phyloP scores from a whole-genome alignment of 176 grass and related monocot species.

The Juncus effusus region DNA sequence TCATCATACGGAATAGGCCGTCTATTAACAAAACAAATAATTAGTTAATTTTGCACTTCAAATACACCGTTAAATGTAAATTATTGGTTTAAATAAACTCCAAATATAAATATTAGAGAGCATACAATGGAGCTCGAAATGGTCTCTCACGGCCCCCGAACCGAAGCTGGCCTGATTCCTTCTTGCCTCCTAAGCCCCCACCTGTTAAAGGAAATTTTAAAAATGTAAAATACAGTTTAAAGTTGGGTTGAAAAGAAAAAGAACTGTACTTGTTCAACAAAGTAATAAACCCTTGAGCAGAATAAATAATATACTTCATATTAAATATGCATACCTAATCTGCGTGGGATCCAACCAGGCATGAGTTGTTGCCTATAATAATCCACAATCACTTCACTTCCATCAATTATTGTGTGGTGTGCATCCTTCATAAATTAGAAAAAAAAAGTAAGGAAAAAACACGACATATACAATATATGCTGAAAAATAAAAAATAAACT shows the following conservation, averaged over 20 bases:
- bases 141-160: conserved; percentile 96
- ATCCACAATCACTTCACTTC: conserved; percentile 87
- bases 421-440: conserved; percentile 51
- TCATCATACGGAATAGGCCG: conserved; percentile 79
- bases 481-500: not conserved
- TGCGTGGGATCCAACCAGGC: conserved; percentile 93
- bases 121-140: conserved; percentile 93
- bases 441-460: conserved; percentile 1
- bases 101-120: conserved; percentile 7
- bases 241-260: conserved; percentile 7
- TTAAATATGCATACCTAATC: conserved; percentile 52
- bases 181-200: conserved; percentile 85
- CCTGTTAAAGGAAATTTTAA: conserved; percentile 37
- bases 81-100: not conserved
- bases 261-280: not conserved
- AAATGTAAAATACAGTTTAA: conserved; percentile 1
- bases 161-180: conserved; percentile 96
- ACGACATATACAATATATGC: not conserved
- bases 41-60: conserved; percentile 1
- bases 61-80: not conserved
- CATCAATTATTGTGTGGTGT: conserved; percentile 75
- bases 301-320: not conserved
- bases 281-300: not conserved
- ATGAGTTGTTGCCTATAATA: conserved; percentile 91
- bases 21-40: conserved; percentile 35